Percentiles rank a stretch among this genome's conserved stretches.
These are phyloP conservation scores for Saccharomycopsis oosterbeekiorum DNA, from an alignment of 805 yeast genomes.

Conservation along the genomic window DNA sequence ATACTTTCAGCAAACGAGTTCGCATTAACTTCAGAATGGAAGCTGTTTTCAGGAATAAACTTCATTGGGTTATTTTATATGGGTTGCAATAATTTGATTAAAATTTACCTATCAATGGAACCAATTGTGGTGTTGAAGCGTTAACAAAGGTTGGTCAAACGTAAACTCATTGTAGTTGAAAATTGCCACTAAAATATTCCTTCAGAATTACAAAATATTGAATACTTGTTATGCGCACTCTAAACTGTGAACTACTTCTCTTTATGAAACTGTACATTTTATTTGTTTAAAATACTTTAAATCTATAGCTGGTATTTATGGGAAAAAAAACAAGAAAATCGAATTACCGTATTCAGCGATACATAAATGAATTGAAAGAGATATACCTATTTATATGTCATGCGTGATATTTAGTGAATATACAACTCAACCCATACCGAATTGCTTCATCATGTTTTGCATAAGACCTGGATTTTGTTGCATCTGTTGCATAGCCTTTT, in stretches of 20 bases:
- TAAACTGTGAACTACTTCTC: not conserved
- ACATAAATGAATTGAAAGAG: not conserved
- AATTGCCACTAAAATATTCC: not conserved
- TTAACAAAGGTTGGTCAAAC: too few species aligned
- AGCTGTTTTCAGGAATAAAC: constrained; percentile 9
- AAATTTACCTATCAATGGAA: too few species aligned
- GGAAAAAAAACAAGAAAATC: not conserved
- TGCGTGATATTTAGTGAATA: not conserved
- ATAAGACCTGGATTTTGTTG: constrained; percentile 68
- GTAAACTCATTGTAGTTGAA: not conserved
- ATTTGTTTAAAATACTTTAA: not conserved
- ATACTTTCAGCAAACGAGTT: constrained; percentile 36
- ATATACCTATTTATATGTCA: too few species aligned
- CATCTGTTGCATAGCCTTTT: constrained; percentile 48
- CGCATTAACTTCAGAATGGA: constrained; percentile 32
- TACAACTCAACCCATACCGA: constrained; percentile 26
- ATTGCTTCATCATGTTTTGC: constrained; percentile 51
- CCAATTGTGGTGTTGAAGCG: too few species aligned
- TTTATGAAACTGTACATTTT: too few species aligned
- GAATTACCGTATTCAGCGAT: not conserved
- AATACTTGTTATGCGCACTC: not conserved
- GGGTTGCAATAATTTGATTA: too few species aligned
- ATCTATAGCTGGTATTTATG: too few species aligned
- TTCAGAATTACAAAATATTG: not conserved
- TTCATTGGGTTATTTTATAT: not conserved